Evolutionary conservation across 2,329 filamentous ascomycete genomes (phyloP).

Genomic region (Geosmithia putterillii): DNA sequence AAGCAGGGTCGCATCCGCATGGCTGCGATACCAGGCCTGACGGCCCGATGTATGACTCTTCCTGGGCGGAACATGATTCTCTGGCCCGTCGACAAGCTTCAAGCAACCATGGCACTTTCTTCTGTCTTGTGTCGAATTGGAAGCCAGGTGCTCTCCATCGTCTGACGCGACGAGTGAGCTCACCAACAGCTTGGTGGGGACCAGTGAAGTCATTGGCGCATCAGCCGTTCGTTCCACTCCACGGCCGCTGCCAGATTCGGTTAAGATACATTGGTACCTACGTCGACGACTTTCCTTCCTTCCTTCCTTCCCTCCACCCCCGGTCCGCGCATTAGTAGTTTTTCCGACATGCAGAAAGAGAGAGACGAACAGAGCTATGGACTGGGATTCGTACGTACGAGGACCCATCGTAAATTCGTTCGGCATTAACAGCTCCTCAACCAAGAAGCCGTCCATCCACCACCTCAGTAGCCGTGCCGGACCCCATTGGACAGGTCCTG

Average conservation of each 20-base stretch:
- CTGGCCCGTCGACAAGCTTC: neutral
- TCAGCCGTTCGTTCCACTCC: neutral
- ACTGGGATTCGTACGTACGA: no score
- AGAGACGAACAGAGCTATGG: no score
- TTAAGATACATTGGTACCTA: neutral
- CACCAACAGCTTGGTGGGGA: neutral
- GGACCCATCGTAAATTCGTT: neutral
- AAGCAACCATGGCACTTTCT: neutral
- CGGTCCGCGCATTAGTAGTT: no score
- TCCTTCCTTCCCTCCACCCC: no score
- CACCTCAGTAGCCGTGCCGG: neutral
- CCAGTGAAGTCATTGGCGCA: conserved; percentile 3
- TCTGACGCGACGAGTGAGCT: neutral
- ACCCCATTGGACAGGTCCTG: neutral
- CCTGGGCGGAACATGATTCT: conserved; percentile 2
- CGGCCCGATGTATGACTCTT: neutral
- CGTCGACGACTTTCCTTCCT: no score
- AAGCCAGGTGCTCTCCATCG: neutral
- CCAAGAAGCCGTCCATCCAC: neutral
- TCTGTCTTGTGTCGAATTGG: no score
- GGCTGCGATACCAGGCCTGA: neutral
- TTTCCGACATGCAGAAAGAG: no score
- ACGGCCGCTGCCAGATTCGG: neutral
- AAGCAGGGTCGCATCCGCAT: neutral
- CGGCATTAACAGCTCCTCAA: neutral